These are phyloP conservation scores for Diplodia corticola DNA, from an alignment of 2,329 filamentous ascomycete species.

Conservation along the genomic window DNA sequence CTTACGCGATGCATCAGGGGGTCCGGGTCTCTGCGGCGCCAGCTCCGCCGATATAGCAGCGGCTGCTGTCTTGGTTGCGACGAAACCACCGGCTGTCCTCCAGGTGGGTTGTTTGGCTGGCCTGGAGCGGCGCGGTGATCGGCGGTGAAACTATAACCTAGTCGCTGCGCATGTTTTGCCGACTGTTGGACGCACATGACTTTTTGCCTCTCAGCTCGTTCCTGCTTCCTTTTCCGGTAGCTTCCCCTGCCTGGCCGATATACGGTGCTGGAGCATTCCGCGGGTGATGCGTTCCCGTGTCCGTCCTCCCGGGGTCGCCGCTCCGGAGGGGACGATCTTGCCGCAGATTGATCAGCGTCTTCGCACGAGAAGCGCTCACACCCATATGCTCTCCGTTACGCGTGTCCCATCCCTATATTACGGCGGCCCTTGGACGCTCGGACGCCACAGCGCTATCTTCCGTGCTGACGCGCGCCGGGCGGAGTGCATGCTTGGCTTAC, in stretches of 20 bases:
- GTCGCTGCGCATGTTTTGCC: neutral
- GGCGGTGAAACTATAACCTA: neutral
- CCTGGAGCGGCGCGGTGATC: neutral
- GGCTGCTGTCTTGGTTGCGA: neutral
- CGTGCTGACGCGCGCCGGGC: neutral
- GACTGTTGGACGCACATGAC: neutral
- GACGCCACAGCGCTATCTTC: neutral
- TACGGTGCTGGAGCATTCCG: neutral
- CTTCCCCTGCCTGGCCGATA: neutral
- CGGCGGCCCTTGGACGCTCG: neutral
- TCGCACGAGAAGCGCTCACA: neutral
- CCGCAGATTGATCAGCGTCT: neutral
- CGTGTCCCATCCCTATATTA: neutral
- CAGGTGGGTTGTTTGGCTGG: neutral
- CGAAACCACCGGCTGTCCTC: neutral
- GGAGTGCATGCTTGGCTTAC: neutral
- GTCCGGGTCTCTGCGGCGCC: neutral
- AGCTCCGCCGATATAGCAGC: neutral
- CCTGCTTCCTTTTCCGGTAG: neutral
- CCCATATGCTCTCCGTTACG: neutral
- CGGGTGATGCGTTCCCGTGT: neutral
- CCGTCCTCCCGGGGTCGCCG: neutral
- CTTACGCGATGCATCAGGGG: neutral
- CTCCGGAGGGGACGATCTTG: neutral
- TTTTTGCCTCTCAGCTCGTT: neutral